A percentile compares a stretch with the other conserved stretches of the same genome.
These are phyloP conservation scores for Peniophora sp. DNA, from an alignment of 1,284 basidiomycete genomes.

Conservation along the genomic window DNA sequence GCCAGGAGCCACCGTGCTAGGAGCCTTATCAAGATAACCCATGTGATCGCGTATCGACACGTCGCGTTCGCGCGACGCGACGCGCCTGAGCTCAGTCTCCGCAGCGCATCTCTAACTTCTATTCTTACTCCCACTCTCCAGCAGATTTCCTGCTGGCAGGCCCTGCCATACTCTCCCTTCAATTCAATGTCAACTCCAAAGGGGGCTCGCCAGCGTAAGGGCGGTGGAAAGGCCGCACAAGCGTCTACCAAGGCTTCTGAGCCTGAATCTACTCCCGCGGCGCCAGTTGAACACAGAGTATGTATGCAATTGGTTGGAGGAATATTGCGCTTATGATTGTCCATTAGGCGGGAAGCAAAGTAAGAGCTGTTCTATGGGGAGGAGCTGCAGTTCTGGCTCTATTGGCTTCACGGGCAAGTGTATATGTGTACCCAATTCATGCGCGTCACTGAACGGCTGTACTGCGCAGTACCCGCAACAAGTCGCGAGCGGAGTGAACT, in stretches of 20 bases:
- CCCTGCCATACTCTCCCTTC: not conserved
- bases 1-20: no score
- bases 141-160: not conserved
- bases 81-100: no score
- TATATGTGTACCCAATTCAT: not conserved
- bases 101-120: no score
- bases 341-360: not conserved
- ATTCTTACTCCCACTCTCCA: no score
- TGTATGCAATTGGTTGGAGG: not conserved
- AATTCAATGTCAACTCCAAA: not conserved
- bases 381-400: not conserved
- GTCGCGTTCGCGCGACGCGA: no score
- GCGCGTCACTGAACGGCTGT: not conserved
- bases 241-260: not conserved
- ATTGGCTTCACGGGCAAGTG: not conserved
- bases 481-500: slow-evolving; percentile 6
- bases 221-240: not conserved
- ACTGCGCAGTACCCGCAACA: not conserved
- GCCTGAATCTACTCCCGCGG: no score
- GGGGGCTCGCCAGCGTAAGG: not conserved
- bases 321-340: not conserved
- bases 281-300: no score
- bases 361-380: not conserved
- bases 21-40: no score
- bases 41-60: no score